Base-by-base conservation (phyloP, 176 grass and related monocot species). In the Hordeum vulgare region DNA sequence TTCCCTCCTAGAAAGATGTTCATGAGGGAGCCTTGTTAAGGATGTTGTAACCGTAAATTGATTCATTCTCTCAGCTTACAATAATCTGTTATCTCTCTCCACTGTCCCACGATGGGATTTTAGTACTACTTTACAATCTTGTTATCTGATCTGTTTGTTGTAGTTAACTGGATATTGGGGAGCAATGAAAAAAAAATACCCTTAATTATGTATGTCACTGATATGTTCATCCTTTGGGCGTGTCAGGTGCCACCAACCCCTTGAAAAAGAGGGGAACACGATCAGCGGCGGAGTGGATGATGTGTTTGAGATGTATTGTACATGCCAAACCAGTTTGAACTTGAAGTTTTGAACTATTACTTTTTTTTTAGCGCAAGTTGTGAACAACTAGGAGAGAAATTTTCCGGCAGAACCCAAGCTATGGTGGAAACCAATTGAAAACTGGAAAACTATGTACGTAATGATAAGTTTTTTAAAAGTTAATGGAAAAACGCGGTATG, bases 1-100 rank as follows among this genome's bases (percentile, higher is more conserved):
- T 72, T 49, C 45, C 45, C 17, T 49, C 45, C 70, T 73, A 73
- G 70, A 84, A 88, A 37, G 64, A 23, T 77, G 12, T 24, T 87
- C 9, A 49, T 40, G 78, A 79, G 73, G 74, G 39, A 64, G 66
- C 17, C 23, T 63, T 58, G 87, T 81, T 70, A 84, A 88, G 35
- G 65, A 57, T 77, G 18, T 24, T 87, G 75, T 84, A 85, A 71
- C 76, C 75, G 39, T 53, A 68, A 79, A 80, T 87, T 54, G 70
- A 61, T 79, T 84, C 61, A 63, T 87, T 87, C 1, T 71, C 63
- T 25, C 12, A 51, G 35, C 21, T 86, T 79, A 57, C 58, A 80
- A 80, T 80, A 89, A 82, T 54, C 49, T 83, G 45, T 67, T 49
- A 61, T 45, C 28, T 78, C 18, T 61, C 11, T 12, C 37, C 20